phyloP scores from a whole-genome alignment of 352 stramenopile species.

The Saprolegnia parasitica region DNA sequence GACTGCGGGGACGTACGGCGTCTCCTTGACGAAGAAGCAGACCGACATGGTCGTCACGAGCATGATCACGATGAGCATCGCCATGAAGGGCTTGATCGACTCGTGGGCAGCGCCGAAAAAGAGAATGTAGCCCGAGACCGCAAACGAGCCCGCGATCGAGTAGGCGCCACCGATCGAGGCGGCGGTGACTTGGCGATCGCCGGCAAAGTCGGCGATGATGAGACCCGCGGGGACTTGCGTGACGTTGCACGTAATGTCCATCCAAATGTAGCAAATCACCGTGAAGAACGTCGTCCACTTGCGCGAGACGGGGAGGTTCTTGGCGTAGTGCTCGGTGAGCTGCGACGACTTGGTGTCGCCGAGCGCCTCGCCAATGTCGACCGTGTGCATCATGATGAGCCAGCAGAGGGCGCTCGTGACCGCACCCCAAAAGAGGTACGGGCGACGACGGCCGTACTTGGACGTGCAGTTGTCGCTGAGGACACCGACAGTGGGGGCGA shows the following conservation, averaged over 20 bases:
- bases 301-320: slow-evolving; percentile 9
- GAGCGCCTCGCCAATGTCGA: slow-evolving; percentile 43
- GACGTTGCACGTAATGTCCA: slow-evolving; percentile 58
- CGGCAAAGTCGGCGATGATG: slow-evolving; percentile 54
- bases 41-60: slow-evolving; percentile 34
- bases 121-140: slow-evolving; percentile 49
- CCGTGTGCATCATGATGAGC: slow-evolving; percentile 50
- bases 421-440: slow-evolving; percentile 39
- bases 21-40: slow-evolving; percentile 39
- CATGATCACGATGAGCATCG: slow-evolving; percentile 50
- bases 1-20: slow-evolving; percentile 27
- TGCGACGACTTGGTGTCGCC: slow-evolving; percentile 35
- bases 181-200: slow-evolving; percentile 45
- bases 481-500: slow-evolving; percentile 47
- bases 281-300: slow-evolving; percentile 47
- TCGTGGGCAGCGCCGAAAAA: slow-evolving; percentile 49
- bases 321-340: not conserved
- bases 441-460: slow-evolving; percentile 39
- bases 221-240: slow-evolving; percentile 43
- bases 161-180: slow-evolving; percentile 45
- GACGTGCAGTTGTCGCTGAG: slow-evolving; percentile 37
- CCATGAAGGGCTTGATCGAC: slow-evolving; percentile 48
- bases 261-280: slow-evolving; percentile 58
- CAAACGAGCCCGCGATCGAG: slow-evolving; percentile 44
- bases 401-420: slow-evolving; percentile 44